Evolutionary conservation across 371 early-diverging fungal genomes (phyloP).

Genomic region (Choanephora cucurbitarum): DNA sequence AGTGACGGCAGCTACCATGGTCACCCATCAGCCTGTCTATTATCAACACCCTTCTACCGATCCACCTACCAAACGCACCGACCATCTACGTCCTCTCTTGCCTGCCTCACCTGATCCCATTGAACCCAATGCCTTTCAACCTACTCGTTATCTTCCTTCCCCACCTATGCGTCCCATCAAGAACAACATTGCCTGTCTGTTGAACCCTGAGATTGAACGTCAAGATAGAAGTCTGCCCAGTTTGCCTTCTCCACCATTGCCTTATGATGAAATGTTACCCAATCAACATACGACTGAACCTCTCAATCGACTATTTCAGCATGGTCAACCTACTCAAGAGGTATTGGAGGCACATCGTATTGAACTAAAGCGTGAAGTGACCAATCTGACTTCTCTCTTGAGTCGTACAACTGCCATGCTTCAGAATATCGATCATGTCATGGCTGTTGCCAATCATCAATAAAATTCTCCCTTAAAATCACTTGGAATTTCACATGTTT

Average conservation of each 20-base stretch:
- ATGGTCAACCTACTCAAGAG: slow-evolving; percentile 9
- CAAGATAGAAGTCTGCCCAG: slow-evolving; percentile 30
- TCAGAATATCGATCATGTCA: slow-evolving; percentile 61
- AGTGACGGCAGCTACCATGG: slow-evolving; percentile 32
- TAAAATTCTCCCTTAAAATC: too few species aligned
- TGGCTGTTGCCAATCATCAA: slow-evolving; percentile 14
- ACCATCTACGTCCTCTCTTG: slow-evolving; percentile 34
- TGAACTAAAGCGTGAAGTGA: slow-evolving; percentile 64
- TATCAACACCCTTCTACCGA: too few species aligned
- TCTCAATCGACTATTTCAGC: slow-evolving; percentile 29
- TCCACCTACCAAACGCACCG: slow-evolving; percentile 33
- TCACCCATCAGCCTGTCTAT: slow-evolving; percentile 11
- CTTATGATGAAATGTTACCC: slow-evolving; percentile 31
- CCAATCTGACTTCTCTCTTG: slow-evolving; percentile 58
- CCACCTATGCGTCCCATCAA: slow-evolving; percentile 45
- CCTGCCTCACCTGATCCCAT: slow-evolving; percentile 40
- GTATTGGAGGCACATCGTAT: slow-evolving; percentile 62
- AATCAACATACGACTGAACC: slow-evolving; percentile 18
- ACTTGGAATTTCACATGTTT: too few species aligned
- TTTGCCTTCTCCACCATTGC: slow-evolving; percentile 42
- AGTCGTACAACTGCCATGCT: slow-evolving; percentile 63
- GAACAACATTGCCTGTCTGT: slow-evolving; percentile 34
- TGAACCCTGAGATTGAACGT: slow-evolving; percentile 33
- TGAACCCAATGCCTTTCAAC: slow-evolving; percentile 43
- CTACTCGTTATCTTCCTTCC: slow-evolving; percentile 34